phyloP scores from a whole-genome alignment of 2,329 filamentous ascomycete species.

The Fusarium dimerum region DNA sequence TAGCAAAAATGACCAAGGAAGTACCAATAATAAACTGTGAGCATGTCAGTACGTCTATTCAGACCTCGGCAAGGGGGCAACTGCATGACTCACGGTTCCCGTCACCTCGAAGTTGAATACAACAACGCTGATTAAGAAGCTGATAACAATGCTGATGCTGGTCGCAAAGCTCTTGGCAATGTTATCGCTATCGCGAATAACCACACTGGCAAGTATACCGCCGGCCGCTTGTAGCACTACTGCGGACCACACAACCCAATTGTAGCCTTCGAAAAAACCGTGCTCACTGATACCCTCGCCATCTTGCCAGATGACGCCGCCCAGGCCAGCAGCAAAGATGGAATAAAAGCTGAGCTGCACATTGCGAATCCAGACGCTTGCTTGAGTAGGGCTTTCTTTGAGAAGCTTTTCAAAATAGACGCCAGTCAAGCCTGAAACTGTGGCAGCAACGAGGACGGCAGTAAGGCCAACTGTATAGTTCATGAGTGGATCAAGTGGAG shows the following conservation, averaged over 20 bases:
- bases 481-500: conserved; percentile 55
- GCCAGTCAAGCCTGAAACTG: conserved; percentile 80
- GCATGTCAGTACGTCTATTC: conserved; percentile 5
- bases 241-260: conserved; percentile 84
- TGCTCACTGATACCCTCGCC: conserved; percentile 79
- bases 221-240: conserved; percentile 81
- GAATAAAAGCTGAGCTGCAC: conserved; percentile 95
- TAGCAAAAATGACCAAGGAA: conserved; percentile 74
- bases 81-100: conserved; percentile 59
- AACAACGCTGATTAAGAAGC: conserved; percentile 80
- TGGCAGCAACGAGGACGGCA: conserved; percentile 75
- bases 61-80: background rate
- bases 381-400: conserved; percentile 75
- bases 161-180: conserved; percentile 94
- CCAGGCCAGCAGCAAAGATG: conserved; percentile 81
- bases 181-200: conserved; percentile 55
- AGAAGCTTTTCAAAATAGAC: conserved; percentile 91
- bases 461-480: conserved; percentile 78
- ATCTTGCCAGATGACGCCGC: conserved; percentile 85
- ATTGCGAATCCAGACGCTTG: conserved; percentile 91
- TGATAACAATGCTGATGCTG: conserved; percentile 86
- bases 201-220: conserved; percentile 68
- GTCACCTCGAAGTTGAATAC: conserved; percentile 82
- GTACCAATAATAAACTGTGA: conserved; percentile 80
- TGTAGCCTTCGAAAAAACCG: conserved; percentile 95